Base-by-base conservation (phyloP, 2,329 filamentous ascomycete genomes). In the Clonostachys rhizophaga region DNA sequence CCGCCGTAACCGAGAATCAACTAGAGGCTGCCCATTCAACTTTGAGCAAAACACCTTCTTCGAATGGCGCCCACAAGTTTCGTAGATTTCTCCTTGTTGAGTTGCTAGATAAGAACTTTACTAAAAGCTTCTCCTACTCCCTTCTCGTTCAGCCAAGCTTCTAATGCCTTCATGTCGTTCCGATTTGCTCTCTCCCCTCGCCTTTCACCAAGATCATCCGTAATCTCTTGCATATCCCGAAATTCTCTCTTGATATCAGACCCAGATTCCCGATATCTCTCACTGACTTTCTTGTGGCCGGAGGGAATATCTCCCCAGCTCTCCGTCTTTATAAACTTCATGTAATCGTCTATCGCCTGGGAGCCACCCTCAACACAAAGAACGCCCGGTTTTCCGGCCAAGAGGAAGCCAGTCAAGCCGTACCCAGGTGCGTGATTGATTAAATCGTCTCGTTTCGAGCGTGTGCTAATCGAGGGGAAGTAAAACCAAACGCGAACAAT, bases 301-400 rank as follows among this genome's bases (percentile, higher is more conserved):
- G 76, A 69, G 0, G 80, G 80, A 6, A 83, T 83, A 57, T 83
- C 79, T 0, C 78, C 74, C 80, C 80, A 83, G 46, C 76, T 80
- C 53, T 82, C 75, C 6, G 78, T 83, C 61, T 82, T 82, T 63
- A 83, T 83, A 48, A 78, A 82, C 30, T 69, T 75, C 80, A 83
- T 83, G 53, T 81, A 83, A 10, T 71, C 72, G 47, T 83, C 79
- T 3, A 83, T 70, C 24, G 65, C 57, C 8, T 54, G 43, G 0
- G 76, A 74, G 0, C 46, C 57, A 9, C 76, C 76, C 55, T 80
- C 76, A 0, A 79, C 61, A 45, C 76, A 80, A 3, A 79, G 51
- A 2, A 72, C 63, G 3, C 80, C 80, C 0, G 80, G 80, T 50
- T 84, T 84, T 0, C 80, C 80, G 0, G 80, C 79, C 14, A 80